Evolutionary conservation across 2,329 filamentous ascomycete species (phyloP), one percentile per base, ranked within the genome.

Genomic region (Geosmithia morbida): DNA sequence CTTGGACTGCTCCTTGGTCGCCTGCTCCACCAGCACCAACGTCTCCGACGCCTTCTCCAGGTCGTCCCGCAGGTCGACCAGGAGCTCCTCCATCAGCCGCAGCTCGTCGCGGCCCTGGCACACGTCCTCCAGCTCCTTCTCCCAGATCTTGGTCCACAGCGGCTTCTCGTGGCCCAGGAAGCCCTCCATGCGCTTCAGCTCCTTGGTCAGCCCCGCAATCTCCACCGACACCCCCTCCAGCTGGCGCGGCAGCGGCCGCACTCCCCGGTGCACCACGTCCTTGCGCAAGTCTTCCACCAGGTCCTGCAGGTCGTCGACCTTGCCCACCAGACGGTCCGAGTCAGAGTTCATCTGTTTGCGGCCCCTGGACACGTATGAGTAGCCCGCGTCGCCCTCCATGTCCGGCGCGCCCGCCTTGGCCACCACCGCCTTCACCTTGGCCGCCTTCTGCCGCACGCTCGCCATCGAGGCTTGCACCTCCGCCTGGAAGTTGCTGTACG

Each of bases 61-160:
- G 67, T 98, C 92, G 59, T 96, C 89, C 58, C 92, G 81, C 52
- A 98, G 68, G 68, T 98, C 92, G 43, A 89, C 80, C 53, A 90
- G 83, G 52, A 98, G 77, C 56, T 97, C 92, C 68, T 98, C 92
- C 71, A 95, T 90, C 72, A 97, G 85, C 45, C 88, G 92, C 55
- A 98, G 77, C 64, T 96, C 82, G 59, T 97, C 90, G 54, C 89
- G 81, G 59, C 96, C 92, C 61, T 94, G 88, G 66, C 92, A 97
- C 2, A 98, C 90, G 46, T 90, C 83, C 63, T 97, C 87, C 43
- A 98, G 72, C 63, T 97, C 89, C 66, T 94, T 89, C 75, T 97
- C 90, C 92, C 92, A 98, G 53, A 97, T 94, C 77, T 96, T 96
- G 48, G 88, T 96, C 90, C 92, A 98, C 49, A 96, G 73, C 0